Evolutionary conservation across 345 rosid genomes (phyloP).

Genomic region (Carallia brachiata): DNA sequence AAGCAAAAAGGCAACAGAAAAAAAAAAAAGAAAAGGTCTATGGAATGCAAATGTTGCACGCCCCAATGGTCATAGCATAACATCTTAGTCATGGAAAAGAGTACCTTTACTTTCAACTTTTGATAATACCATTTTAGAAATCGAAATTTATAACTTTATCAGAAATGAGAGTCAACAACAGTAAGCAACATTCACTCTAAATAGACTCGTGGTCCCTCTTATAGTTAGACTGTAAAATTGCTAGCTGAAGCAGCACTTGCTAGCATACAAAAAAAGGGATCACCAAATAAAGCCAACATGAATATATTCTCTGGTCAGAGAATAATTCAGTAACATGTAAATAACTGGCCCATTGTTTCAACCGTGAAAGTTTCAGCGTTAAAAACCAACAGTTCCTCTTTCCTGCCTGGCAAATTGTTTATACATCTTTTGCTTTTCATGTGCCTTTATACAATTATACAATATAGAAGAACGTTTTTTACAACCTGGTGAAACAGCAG

Average conservation of each 20-base stretch:
- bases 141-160: no score
- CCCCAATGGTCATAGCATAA: neutral
- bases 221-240: neutral
- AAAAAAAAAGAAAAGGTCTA: neutral
- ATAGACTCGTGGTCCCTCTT: neutral
- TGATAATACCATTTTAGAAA: neutral
- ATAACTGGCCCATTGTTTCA: neutral
- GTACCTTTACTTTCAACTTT: neutral
- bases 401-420: neutral
- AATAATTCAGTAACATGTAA: constrained; percentile 1
- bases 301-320: neutral
- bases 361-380: neutral
- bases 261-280: neutral
- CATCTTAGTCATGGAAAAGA: neutral
- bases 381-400: neutral
- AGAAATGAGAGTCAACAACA: no score
- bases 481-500: constrained; percentile 72
- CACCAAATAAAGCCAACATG: neutral
- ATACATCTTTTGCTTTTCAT: constrained; percentile 13
- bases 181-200: neutral
- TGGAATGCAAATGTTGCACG: neutral
- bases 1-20: neutral
- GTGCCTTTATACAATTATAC: constrained; percentile 10
- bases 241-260: neutral
- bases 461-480: neutral